These are phyloP conservation scores for Larix kaempferi DNA, from an alignment of 75 land plant species.

Conservation along the genomic window DNA sequence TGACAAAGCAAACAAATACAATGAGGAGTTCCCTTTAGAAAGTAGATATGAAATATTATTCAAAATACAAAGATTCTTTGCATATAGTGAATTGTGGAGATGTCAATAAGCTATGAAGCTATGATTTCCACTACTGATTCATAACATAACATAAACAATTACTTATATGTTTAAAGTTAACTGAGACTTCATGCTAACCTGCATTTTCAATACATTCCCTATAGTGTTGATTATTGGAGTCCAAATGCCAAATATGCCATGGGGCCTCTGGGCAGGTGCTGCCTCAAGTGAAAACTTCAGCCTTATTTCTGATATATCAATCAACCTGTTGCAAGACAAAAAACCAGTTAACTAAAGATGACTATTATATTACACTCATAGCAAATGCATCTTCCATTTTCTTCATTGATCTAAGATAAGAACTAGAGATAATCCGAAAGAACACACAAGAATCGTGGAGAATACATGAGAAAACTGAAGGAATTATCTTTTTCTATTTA, in stretches of 20 bases:
- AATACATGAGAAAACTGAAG: background rate
- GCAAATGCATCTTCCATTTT: background rate
- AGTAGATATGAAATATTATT: background rate
- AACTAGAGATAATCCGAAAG: background rate
- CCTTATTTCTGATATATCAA: constrained; percentile 83
- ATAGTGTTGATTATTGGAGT: constrained; percentile 82
- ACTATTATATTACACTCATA: background rate
- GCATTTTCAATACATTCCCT: constrained; percentile 94
- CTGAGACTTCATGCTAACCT: constrained; percentile 39
- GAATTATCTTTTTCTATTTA: background rate
- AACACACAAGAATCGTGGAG: background rate
- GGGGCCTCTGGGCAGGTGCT: constrained; percentile 88
- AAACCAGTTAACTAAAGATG: constrained; percentile 3
- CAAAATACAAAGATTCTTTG: background rate
- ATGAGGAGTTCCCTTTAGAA: background rate
- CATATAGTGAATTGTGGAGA: background rate
- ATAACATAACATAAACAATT: background rate
- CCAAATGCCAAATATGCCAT: constrained; percentile 93
- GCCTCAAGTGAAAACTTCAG: constrained; percentile 79
- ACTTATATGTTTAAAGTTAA: constrained; percentile 2
- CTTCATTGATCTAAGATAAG: background rate
- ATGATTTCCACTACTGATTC: background rate
- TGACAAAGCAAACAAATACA: constrained; percentile 24
- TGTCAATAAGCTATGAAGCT: background rate
- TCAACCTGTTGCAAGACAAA: constrained; percentile 42